Base-by-base conservation (phyloP, 2,329 filamentous ascomycete genomes). In the Sclerotiophoma versabilis region DNA sequence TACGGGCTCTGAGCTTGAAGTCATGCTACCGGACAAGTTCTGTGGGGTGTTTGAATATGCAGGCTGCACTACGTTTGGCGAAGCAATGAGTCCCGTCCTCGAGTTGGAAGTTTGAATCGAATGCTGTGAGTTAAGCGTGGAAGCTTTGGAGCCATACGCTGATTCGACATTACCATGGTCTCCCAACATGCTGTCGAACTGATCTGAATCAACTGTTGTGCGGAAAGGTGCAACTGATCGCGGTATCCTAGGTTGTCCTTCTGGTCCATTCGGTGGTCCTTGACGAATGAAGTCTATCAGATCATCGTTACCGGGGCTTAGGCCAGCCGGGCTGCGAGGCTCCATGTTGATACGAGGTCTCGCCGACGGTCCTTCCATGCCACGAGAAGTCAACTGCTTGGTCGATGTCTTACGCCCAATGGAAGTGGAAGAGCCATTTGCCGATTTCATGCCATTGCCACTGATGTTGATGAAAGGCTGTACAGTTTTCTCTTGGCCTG, bases 221-320 rank as follows among this genome's bases (percentile, higher is more conserved):
- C 91, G 84, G 79, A 96, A 96, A 1, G 92, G 91, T 9, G 92
- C 92, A 11, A 95, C 87, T n/a, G 84, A 85, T 15, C 90, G 87
- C 34, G 92, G 89, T 58, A 96, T 95, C 20, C 91, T 87, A 54
- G 87, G 90, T 58, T 84, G 84, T 22, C 82, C 81, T 36, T 80
- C 81, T 27, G 80, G 77, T 36, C 37, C 78, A 72, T 79, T 83
- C 0, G 90, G 88, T 3, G 92, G 92, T 0, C 93, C 93, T 70
- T 91, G 88, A 38, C 93, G 88, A 61, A 99, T 96, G 73, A 99
- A 98, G 71, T 98, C 93, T 62, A 97, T 96, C 53, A 99, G 79
- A 57, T 97, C 95, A 11, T 91, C 90, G 51, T 74, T 74, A 29
- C 88, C 96, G 60, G 88, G 87, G 44, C 86, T 85, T 43, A 87